phyloP scores from a whole-genome alignment of 345 rosid species.

The Reutealis trisperma region DNA sequence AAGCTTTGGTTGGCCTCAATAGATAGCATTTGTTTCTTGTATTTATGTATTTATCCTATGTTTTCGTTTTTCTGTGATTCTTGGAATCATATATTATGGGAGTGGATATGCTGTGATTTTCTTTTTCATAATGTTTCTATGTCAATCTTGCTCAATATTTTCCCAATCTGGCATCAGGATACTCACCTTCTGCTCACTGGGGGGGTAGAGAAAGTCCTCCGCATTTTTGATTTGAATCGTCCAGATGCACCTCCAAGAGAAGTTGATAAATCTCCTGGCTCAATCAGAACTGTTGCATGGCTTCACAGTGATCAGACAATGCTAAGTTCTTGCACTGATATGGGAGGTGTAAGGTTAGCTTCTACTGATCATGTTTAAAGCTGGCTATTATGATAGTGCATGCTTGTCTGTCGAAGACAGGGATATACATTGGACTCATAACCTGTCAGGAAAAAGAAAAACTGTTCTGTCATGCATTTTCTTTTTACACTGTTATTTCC shows the following conservation, averaged over 20 bases:
- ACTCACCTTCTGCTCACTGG: conserved; percentile 77
- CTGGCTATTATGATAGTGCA: background rate
- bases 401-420: background rate
- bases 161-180: conserved; percentile 43
- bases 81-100: background rate
- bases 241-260: conserved; percentile 82
- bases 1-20: background rate
- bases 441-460: background rate
- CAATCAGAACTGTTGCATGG: conserved; percentile 79
- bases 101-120: background rate
- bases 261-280: conserved; percentile 73
- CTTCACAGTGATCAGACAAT: conserved; percentile 90
- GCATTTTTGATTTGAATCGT: conserved; percentile 72
- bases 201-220: conserved; percentile 77
- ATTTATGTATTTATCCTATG: background rate
- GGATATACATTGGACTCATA: background rate
- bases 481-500: no score
- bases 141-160: background rate
- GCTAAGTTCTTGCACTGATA: conserved; percentile 75
- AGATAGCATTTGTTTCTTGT: background rate
- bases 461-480: background rate
- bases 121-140: background rate
- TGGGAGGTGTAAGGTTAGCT: conserved; percentile 77
- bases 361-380: background rate
- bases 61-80: background rate